A percentile compares a stretch with the other conserved stretches of the same genome.
Conservation (phyloP, 208 protist genomes). For the Crithidia expoeki region DNA sequence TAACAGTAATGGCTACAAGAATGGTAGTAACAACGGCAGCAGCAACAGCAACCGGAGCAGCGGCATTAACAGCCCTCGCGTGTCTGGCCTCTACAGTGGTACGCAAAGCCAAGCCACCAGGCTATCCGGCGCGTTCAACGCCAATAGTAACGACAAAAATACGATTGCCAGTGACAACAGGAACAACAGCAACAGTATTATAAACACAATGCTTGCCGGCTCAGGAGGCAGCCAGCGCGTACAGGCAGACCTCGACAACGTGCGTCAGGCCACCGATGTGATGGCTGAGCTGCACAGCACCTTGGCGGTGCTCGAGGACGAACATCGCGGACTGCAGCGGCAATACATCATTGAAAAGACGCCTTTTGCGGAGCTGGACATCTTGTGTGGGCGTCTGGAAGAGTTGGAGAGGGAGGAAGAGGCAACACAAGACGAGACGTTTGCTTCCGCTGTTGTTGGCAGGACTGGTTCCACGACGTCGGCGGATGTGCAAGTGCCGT, state of each 20-base stretch:
- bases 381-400: constrained; percentile 3
- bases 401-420: constrained; percentile 15
- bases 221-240: constrained; percentile 18
- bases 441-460: not conserved
- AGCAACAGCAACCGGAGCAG: constrained; percentile 1
- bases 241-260: constrained; percentile 17
- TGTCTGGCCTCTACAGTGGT: constrained; percentile 10
- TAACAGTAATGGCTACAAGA: too few species aligned
- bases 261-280: constrained; percentile 2
- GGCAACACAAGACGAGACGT: too few species aligned
- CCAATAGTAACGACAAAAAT: not conserved
- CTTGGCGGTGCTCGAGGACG: constrained; percentile 17
- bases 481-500: not conserved
- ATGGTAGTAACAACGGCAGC: too few species aligned
- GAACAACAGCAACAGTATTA: not conserved
- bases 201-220: not conserved
- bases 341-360: constrained; percentile 35
- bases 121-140: not conserved
- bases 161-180: not conserved
- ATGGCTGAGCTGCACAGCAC: constrained; percentile 23
- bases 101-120: not conserved
- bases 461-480: not conserved
- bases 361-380: constrained; percentile 12
- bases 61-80: constrained; percentile 5
- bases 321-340: constrained; percentile 24